phyloP scores from a whole-genome alignment of 306 rosid genomes.

The Gastrolobium bilobum region DNA sequence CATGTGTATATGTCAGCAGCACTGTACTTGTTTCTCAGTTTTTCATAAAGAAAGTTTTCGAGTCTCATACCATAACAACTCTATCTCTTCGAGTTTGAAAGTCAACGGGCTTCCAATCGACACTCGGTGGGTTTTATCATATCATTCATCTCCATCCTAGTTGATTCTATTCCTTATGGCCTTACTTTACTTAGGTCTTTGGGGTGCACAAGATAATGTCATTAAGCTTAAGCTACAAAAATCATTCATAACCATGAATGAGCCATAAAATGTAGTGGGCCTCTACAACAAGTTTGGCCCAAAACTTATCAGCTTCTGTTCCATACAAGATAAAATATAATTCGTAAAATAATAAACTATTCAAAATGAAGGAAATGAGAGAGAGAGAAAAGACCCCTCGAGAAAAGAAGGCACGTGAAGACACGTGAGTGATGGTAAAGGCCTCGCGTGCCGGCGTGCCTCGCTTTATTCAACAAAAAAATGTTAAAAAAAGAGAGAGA shows the following conservation, averaged over 20 bases:
- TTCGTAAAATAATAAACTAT: background rate
- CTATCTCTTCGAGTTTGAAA: too few relatives aligned
- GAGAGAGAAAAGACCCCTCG: slow-evolving; percentile 28
- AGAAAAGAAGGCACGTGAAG: slow-evolving; percentile 69
- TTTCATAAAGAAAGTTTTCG: too few relatives aligned
- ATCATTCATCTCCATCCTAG: too few relatives aligned
- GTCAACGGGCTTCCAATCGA: too few relatives aligned
- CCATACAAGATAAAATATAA: background rate
- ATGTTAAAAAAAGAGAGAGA: slow-evolving; percentile 36
- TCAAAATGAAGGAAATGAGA: background rate
- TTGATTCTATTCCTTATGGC: too few relatives aligned
- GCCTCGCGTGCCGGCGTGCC: slow-evolving; percentile 87
- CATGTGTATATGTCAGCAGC: too few relatives aligned
- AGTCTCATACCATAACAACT: too few relatives aligned
- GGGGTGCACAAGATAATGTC: too few relatives aligned
- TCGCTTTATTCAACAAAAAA: slow-evolving; percentile 60
- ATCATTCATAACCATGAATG: background rate
- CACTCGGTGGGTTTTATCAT: too few relatives aligned
- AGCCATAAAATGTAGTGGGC: background rate
- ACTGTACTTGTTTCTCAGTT: too few relatives aligned
- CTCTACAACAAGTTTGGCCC: slow-evolving; percentile 6
- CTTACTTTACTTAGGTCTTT: too few relatives aligned
- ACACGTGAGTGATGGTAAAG: slow-evolving; percentile 65
- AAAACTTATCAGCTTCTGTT: background rate
- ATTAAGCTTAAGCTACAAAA: background rate